These are phyloP conservation scores for Botrytis fabae DNA, from an alignment of 2,329 filamentous ascomycete species.

Conservation along the genomic window DNA sequence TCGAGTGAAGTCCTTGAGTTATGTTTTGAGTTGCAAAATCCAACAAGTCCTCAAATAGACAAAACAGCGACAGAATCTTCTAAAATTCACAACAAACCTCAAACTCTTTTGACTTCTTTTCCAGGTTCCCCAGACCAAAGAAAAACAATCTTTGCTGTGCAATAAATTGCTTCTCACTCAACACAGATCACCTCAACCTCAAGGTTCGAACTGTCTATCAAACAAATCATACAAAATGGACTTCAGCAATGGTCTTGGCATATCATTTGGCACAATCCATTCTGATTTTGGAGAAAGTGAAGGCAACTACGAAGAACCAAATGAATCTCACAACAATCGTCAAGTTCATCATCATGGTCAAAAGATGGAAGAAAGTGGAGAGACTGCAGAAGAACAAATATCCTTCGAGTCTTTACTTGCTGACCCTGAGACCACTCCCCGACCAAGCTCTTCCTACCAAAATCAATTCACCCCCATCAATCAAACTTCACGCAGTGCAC, in stretches of 20 bases:
- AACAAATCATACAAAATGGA: constrained; percentile 2
- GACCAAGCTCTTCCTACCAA: not conserved
- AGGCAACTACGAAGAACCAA: not conserved
- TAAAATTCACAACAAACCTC: not conserved
- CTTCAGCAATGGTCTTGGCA: constrained; percentile 3
- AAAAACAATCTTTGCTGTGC: not conserved
- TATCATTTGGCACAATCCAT: not conserved
- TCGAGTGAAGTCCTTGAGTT: not conserved
- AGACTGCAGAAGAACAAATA: not conserved
- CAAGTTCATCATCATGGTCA: not conserved
- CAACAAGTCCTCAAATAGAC: not conserved
- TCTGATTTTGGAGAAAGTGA: not conserved
- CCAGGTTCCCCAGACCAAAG: not conserved
- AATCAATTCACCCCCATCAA: not conserved
- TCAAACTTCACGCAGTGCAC: not conserved
- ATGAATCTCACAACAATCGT: not conserved
- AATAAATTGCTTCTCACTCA: not conserved
- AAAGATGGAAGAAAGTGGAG: not conserved
- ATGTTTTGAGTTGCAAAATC: not conserved
- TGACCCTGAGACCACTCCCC: constrained; percentile 4
- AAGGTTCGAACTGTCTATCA: not conserved
- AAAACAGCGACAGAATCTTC: not conserved
- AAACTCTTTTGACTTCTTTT: not conserved
- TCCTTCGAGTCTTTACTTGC: not conserved
- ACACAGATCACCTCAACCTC: not conserved